Evolutionary conservation across 192 early-diverging fungal genomes (phyloP), one percentile per base, ranked within the genome.

Genomic region (Glomus cerebriforme): DNA sequence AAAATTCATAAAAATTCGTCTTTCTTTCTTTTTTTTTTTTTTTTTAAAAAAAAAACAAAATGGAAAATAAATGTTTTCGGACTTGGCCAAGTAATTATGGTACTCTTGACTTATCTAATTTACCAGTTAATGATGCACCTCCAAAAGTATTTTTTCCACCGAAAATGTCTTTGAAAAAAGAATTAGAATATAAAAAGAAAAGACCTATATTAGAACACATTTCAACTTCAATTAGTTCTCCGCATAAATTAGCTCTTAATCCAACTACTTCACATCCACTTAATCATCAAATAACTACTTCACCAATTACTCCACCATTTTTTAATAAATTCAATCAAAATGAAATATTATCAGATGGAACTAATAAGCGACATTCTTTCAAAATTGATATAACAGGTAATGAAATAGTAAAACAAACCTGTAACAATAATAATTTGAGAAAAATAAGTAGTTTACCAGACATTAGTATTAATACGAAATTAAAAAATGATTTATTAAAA

Each of bases 231-330:
- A 7, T 54, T 7, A 17, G 17, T 22, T 54, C 19, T 19, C 17
- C 49, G 24, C 31, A 15, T 29, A 73, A 73, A 58, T 19, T 29
- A 58, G 24, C 59, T 3, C 73, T 62, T 59, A 63, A 35, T 43
- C 73, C 73, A 15, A 63, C 73, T 6, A 75, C 12, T 39, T n/a
- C 32, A 43, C 73, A 75, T 62, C 73, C 73, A 1, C 73, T 75
- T 39, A 39, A 39, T 75, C 73, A 75, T 39, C 49, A 74, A 31
- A 59, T n/a, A 10, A 75, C 34, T 3, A 34, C 35, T 27, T 75
- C 32, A 27, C 59, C 59, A 19, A 39, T 26, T 12, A 43, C 59
- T 31, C 27, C 54, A 32, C 54, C 45, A 59, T 59, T 32, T 24
- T 29, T 74, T 74, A 62, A 2, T 12, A 63, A 59, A 75, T 13